These are phyloP conservation scores for Neurospora sp. DNA, from an alignment of 495 filamentous ascomycete genomes.

Conservation along the genomic window DNA sequence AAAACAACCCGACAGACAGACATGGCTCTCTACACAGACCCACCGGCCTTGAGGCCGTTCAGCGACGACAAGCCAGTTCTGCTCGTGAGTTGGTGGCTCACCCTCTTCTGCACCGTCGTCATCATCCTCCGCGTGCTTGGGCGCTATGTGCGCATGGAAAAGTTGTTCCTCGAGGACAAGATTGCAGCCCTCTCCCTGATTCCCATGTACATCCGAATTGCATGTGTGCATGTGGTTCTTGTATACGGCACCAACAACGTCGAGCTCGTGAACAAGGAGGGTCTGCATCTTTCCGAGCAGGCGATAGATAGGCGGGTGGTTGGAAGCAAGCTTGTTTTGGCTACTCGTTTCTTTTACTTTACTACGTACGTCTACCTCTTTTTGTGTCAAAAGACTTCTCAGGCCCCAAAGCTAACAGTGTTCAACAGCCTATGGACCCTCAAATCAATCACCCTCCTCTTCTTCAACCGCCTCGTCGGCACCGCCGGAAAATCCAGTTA, in stretches of 20 bases:
- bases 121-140: constrained; percentile 69
- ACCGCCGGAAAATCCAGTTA: constrained; percentile 57
- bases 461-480: constrained; percentile 65
- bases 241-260: constrained; percentile 85
- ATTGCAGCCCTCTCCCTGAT: constrained; percentile 69
- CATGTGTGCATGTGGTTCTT: constrained; percentile 70
- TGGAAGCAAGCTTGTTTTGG: constrained; percentile 54
- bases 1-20: neutral
- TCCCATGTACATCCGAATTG: constrained; percentile 72
- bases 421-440: constrained; percentile 71
- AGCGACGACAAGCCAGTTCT: constrained; percentile 62
- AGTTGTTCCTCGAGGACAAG: constrained; percentile 77
- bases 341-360: constrained; percentile 53
- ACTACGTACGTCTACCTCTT: constrained; percentile 40
- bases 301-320: constrained; percentile 40
- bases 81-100: constrained; percentile 90
- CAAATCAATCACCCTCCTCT: constrained; percentile 81
- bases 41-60: constrained; percentile 40
- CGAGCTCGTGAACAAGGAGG: constrained; percentile 21
- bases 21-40: constrained; percentile 49
- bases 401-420: neutral
- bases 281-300: constrained; percentile 23
- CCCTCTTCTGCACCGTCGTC: constrained; percentile 63
- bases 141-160: constrained; percentile 69
- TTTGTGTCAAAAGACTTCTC: neutral